Base-by-base conservation (phyloP, 148 eudicot genomes). In the Dysphania ambrosioides region DNA sequence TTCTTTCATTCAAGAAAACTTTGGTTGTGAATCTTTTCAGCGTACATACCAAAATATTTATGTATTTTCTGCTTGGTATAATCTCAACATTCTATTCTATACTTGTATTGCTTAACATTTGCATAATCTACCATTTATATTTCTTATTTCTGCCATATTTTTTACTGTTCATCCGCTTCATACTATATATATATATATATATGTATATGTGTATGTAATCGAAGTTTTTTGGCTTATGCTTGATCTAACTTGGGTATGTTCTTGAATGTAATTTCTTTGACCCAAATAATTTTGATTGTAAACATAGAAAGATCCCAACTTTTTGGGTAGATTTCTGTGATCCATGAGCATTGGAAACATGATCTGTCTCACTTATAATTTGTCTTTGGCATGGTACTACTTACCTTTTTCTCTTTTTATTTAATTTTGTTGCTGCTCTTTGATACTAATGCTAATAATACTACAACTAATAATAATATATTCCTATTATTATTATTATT, bases 371-470 rank as follows among this genome's bases (percentile, higher is more conserved):
- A 21, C 38, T 65, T 32, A 68, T 56, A 36, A 47, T 44, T 38
- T 79, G 53, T 24, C 59, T 70, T n/a, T 63, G 75, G 76, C 82
- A 75, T 80, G 79, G 79, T 75, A 65, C 72, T 35, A 66, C 19
- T 49, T 24, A 2, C 15, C 55, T 42, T 30, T 19, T 34, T 7
- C 24, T 1, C 5, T 21, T 42, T 18, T 47, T 16, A n/a, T 26
- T 35, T 32, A 10, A 11, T 47, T 47, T 47, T 47, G 4, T 47
- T 16, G 19, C 18, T 47, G 53, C 53, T 4, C 5, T 47, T 47
- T 16, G 5, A n/a, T n/a, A n/a, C n/a, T n/a, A n/a, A n/a, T n/a
- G n/a, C n/a, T n/a, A n/a, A n/a, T n/a, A n/a, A n/a, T n/a, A n/a
- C n/a, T n/a, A n/a, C n/a, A n/a, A n/a, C n/a, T n/a, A n/a, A n/a